Percentiles rank a stretch among this genome's conserved stretches.
Conservation (phyloP, 352 stramenopile species). For the Phytophthora brassicae region DNA sequence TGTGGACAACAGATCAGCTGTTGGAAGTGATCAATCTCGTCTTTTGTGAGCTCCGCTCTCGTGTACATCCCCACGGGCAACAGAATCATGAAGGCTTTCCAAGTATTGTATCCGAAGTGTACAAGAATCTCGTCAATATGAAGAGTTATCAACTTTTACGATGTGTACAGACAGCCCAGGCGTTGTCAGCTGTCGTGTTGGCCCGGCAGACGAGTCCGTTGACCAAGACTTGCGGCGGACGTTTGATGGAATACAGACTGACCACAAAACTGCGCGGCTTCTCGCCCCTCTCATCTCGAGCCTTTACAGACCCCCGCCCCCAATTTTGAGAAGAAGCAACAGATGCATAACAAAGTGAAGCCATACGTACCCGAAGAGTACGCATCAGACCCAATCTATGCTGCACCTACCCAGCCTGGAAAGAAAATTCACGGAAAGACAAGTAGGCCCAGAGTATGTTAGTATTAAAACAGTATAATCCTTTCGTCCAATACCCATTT, state of each 20-base stretch:
- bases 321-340: conserved; percentile 3
- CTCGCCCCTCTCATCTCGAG: neutral
- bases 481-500: too few relatives aligned
- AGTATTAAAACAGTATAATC: too few relatives aligned
- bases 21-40: neutral
- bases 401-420: conserved; percentile 1
- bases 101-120: conserved; percentile 1
- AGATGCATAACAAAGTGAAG: neutral
- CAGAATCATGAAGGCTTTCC: conserved; percentile 12
- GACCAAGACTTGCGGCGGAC: conserved; percentile 11
- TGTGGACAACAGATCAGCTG: conserved; percentile 18
- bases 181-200: neutral
- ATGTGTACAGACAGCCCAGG: neutral
- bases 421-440: too few relatives aligned
- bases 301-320: too few relatives aligned
- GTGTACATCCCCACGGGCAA: neutral
- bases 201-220: neutral
- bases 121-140: conserved; percentile 1
- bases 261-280: neutral
- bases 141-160: conserved; percentile 19
- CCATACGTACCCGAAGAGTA: conserved; percentile 7
- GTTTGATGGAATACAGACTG: neutral
- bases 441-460: too few relatives aligned
- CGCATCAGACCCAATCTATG: neutral
- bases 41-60: neutral